phyloP scores from a whole-genome alignment of 1,284 basidiomycete species.

The Xerocomus minutiporus region DNA sequence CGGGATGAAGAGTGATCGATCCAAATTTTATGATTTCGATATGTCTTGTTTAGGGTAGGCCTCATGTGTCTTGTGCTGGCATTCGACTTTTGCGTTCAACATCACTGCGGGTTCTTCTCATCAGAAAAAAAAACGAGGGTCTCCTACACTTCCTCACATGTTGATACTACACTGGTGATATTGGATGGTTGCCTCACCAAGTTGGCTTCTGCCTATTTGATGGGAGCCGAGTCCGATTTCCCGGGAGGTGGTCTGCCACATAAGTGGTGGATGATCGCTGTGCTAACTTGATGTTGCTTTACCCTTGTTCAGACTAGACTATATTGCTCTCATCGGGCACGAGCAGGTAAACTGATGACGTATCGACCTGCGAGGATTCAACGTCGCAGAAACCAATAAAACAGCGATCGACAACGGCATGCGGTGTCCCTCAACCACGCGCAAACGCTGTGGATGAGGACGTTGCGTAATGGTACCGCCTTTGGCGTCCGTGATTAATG shows the following conservation, averaged over 20 bases:
- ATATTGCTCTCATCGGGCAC: not conserved
- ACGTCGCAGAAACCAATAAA: not conserved
- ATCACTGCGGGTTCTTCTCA: slow-evolving; percentile 2
- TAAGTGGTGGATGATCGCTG: not conserved
- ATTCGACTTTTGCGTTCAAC: not conserved
- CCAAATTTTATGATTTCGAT: slow-evolving; percentile 20
- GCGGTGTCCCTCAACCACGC: not conserved
- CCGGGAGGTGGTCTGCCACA: not conserved
- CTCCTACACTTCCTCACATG: not conserved
- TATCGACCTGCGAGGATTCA: slow-evolving; percentile 10
- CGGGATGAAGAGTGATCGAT: slow-evolving; percentile 31
- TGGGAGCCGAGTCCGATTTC: not conserved
- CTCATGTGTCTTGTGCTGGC: not conserved
- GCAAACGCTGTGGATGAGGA: not conserved
- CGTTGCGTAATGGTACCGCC: not conserved
- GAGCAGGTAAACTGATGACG: slow-evolving; percentile 21
- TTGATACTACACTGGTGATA: not conserved
- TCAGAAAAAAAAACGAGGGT: not conserved
- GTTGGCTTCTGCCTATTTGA: not conserved
- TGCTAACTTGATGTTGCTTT: no score
- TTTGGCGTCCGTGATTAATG: not conserved
- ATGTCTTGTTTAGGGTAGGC: slow-evolving; percentile 31
- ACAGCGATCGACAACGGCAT: slow-evolving; percentile 19
- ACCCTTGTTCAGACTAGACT: no score
- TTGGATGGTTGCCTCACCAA: not conserved